phyloP scores from a whole-genome alignment of 345 rosid species.

The Xanthoceras sorbifolium region DNA sequence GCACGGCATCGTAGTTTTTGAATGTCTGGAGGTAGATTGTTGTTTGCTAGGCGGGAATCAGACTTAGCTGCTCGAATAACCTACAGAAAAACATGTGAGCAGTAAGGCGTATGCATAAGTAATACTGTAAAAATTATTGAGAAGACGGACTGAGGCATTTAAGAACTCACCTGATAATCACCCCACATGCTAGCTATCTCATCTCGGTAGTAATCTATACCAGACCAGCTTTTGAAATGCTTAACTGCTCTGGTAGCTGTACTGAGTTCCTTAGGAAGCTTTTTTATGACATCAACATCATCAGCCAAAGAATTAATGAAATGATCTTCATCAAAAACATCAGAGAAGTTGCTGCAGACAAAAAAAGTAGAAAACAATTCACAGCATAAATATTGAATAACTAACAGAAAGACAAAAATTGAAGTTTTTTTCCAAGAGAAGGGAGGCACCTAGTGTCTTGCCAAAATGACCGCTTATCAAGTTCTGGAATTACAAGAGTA shows the following conservation, averaged over 20 bases:
- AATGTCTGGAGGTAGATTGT: conserved; percentile 73
- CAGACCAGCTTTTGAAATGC: conserved; percentile 90
- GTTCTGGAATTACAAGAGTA: conserved; percentile 89
- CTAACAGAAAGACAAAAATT: not conserved
- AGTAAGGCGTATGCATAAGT: conserved; percentile 16
- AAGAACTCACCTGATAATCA: conserved; percentile 55
- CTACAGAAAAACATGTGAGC: conserved; percentile 29
- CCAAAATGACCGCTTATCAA: conserved; percentile 94
- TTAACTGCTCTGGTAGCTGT: conserved; percentile 55
- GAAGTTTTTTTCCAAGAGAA: not conserved
- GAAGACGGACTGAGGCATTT: conserved; percentile 7
- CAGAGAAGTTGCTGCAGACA: conserved; percentile 79
- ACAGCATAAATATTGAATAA: conserved; percentile 10
- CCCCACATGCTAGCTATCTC: conserved; percentile 82
- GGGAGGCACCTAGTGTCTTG: conserved; percentile 72
- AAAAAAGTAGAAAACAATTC: conserved; percentile 19
- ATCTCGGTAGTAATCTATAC: conserved; percentile 71
- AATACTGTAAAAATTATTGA: conserved; percentile 11
- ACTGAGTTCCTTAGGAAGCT: conserved; percentile 65
- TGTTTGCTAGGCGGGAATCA: conserved; percentile 92
- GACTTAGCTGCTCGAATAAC: conserved; percentile 91
- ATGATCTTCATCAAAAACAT: conserved; percentile 86
- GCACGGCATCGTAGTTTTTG: conserved; percentile 92
- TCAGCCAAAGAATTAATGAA: conserved; percentile 68
- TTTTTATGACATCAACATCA: conserved; percentile 67